Percentiles rank a stretch among this genome's conserved stretches.
Evolutionary conservation across 306 rosid genomes (phyloP).

Genomic region (Potentilla sterilis): DNA sequence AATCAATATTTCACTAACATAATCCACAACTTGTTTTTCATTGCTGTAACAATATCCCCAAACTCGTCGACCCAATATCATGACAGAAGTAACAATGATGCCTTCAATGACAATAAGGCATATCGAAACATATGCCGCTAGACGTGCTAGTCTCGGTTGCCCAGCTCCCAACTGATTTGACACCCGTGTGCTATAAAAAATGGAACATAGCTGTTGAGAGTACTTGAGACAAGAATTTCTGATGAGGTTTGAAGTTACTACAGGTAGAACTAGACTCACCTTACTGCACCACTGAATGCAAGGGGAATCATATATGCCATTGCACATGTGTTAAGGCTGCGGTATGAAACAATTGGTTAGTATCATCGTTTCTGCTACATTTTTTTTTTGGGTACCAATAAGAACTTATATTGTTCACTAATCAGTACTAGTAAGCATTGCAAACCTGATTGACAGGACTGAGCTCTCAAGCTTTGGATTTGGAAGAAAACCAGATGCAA

Average conservation of each 20-base stretch:
- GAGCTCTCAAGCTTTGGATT: constrained; percentile 36
- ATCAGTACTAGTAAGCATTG: too few relatives aligned
- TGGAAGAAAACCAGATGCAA: constrained; percentile 32
- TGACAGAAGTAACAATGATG: constrained; percentile 13
- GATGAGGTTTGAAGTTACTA: background rate
- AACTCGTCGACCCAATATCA: constrained; percentile 31
- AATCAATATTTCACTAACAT: constrained; percentile 36
- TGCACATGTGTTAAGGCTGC: constrained; percentile 32
- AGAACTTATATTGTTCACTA: background rate
- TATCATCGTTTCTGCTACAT: background rate
- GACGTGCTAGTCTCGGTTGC: constrained; percentile 27
- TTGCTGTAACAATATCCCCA: constrained; percentile 52
- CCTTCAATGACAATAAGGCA: constrained; percentile 34
- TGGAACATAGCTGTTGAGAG: background rate
- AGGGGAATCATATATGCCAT: constrained; percentile 46
- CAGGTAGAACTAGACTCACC: constrained; percentile 24
- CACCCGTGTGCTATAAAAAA: constrained; percentile 33
- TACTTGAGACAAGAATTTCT: background rate
- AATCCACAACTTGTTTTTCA: constrained; percentile 34
- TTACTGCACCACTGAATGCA: constrained; percentile 40
- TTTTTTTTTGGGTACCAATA: background rate
- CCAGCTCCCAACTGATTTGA: constrained; percentile 49
- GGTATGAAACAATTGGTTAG: background rate
- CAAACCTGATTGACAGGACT: constrained; percentile 32
- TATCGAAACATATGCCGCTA: constrained; percentile 30